Evolutionary conservation across 2,329 filamentous ascomycete species (phyloP), one percentile per base, ranked within the genome.

Genomic region (Verticillium nubilum): DNA sequence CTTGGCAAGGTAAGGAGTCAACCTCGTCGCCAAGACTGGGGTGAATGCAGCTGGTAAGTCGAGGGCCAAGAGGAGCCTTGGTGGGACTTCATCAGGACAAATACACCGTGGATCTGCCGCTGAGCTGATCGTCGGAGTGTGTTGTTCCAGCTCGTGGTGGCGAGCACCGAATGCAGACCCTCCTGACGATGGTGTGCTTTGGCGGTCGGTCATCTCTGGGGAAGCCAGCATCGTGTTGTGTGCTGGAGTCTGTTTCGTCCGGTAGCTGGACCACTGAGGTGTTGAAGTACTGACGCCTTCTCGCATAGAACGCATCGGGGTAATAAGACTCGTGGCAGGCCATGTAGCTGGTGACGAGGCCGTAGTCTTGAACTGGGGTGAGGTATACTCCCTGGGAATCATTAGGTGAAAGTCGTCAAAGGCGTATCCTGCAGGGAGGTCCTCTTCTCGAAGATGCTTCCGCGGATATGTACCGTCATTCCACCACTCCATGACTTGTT

Each of bases 321-420:
- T 42, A 5, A 27, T 53, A 19, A 19, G 42, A 9, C 42, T 47
- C n/a, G n/a, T 25, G n/a, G n/a, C 42, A 7, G 42, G 42, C 42
- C 42, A 25, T n/a, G n/a, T 47, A n/a, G 13, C n/a, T 4, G 19
- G 42, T 12, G 42, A 47, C 7, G 42, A 47, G n/a, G n/a, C n/a
- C 12, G 42, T 23, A 15, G 35, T n/a, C 19, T 60, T 54, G 15
- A 56, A 25, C 33, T 23, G 57, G 13, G 28, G 33, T 37, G 28
- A 23, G 23, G 58, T 54, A 52, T 54, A 54, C 26, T 61, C 50
- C 27, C 27, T 31, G 19, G 37, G 33, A 15, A 61, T 50, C 26
- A 61, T 59, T 37, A 61, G 57, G 17, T 54, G 26, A 23, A 59
- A 61, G 17, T 61, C 59, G 50, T 61, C 54, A 52, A 61, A 61